phyloP scores from a whole-genome alignment of 1,139 yeast species.

The Geotrichum bryndzae region DNA sequence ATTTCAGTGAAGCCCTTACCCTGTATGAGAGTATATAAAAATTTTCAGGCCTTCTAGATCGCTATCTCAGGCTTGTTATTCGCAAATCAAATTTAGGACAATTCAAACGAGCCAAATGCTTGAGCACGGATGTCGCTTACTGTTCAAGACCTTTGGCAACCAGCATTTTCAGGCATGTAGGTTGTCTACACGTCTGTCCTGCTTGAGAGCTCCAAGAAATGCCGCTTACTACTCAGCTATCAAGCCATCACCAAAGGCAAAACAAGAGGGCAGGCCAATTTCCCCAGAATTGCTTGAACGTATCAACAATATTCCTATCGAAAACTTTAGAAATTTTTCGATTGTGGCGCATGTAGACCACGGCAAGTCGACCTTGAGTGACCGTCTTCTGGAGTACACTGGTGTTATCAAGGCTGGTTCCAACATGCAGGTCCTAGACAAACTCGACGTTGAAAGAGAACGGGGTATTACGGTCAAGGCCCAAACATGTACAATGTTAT shows the following conservation, averaged over 20 bases:
- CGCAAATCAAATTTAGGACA: neutral
- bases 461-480: slow-evolving; percentile 97
- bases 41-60: neutral
- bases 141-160: neutral
- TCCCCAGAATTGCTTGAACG: slow-evolving; percentile 40
- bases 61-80: neutral
- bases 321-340: slow-evolving; percentile 80
- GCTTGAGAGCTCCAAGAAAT: neutral
- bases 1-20: neutral
- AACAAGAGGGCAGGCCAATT: slow-evolving; percentile 10
- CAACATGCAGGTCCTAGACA: slow-evolving; percentile 86
- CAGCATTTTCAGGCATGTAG: neutral
- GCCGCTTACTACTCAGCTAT: neutral
- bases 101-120: slow-evolving; percentile 6
- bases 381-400: slow-evolving; percentile 76
- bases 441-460: slow-evolving; percentile 89
- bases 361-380: slow-evolving; percentile 90
- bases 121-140: slow-evolving; percentile 3
- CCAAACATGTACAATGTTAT: slow-evolving; percentile 91
- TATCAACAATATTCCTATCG: slow-evolving; percentile 68
- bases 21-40: neutral
- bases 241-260: slow-evolving; percentile 5
- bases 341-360: slow-evolving; percentile 99
- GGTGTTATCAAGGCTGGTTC: slow-evolving; percentile 74
- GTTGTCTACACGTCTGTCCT: neutral